Evolutionary conservation across 345 rosid species (phyloP).

Genomic region (Lepidium africanum): DNA sequence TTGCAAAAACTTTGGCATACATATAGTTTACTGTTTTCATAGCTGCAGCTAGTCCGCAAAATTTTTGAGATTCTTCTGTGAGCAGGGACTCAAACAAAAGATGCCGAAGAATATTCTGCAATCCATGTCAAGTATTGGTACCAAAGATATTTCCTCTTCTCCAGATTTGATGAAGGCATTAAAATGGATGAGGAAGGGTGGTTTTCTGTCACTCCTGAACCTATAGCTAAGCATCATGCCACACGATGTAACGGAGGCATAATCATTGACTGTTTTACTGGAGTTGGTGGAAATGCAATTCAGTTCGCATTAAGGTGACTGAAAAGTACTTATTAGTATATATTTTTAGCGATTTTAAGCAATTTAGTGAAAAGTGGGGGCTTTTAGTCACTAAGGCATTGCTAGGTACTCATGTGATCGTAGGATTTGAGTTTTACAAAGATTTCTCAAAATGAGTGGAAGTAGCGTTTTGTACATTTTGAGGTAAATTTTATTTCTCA

Average conservation of each 20-base stretch:
- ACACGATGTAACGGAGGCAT: conserved; percentile 47
- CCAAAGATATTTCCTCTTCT: conserved; percentile 73
- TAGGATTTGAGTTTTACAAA: neutral
- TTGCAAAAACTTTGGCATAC: neutral
- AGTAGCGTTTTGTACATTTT: neutral
- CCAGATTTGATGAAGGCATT: conserved; percentile 75
- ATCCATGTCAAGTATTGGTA: conserved; percentile 68
- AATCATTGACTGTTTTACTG: conserved; percentile 77
- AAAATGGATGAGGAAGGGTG: conserved; percentile 97
- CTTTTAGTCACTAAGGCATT: neutral
- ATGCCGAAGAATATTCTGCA: conserved; percentile 38
- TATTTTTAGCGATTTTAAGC: neutral
- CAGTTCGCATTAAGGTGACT: conserved; percentile 67
- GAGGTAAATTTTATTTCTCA: neutral
- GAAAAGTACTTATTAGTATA: neutral
- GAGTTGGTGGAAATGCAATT: conserved; percentile 95
- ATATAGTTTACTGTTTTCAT: neutral
- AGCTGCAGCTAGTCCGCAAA: neutral
- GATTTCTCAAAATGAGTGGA: neutral
- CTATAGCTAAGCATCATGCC: conserved; percentile 83
- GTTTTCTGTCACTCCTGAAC: conserved; percentile 97
- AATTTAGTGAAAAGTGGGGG: neutral
- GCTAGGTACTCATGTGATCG: neutral
- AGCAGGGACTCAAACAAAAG: conserved; percentile 41
- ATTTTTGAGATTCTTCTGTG: neutral